Base-by-base conservation (phyloP, 192 early-diverging fungal species). In the Linnemannia hyalina region DNA sequence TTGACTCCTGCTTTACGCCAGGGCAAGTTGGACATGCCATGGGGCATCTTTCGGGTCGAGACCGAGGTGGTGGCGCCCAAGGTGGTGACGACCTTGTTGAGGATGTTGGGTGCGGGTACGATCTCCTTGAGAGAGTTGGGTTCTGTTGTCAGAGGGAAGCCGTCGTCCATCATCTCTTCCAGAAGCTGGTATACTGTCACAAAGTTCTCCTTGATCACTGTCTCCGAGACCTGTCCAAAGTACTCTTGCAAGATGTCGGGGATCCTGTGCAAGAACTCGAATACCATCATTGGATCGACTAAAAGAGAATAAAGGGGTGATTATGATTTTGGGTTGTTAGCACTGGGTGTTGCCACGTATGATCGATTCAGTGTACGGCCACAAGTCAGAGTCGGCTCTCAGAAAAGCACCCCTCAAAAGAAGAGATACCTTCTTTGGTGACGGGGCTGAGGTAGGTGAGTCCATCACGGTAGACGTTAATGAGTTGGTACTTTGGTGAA, bases 151-250 rank as follows among this genome's bases (percentile, higher is more conserved):
- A 97, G 90, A 23, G 96, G 96, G 68, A 90, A 93, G 35, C 97
- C 97, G 89, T 97, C 93, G 86, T 99, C 98, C 63, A 99, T 92
- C 94, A 97, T 96, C 87, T 99, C 98, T 70, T 97, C 96, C 77
- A 99, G 90, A 46, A 99, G 89, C 92, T 97, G 94, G 77, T 97
- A 97, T 10, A 98, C 95, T 18, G 95, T 96, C 38, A 95, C 93
- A 94, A 98, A 98, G 89, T 98, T 96, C 74, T 99, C 97, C 88
- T 96, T 96, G 29, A 99, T 92, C 36, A 93, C 93, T 26, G 90
- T 80, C 81, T 98, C 97, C 15, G 95, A 94, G 26, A 99, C 84
- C 44, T 92, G 89, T 23, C 95, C 95, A 74, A 98, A 93, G 81
- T 99, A 99, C 76, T 97, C 96, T 1, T 90, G 78, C 20, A 98